These are phyloP conservation scores for Triticum turgidum DNA, from an alignment of 176 grass and related monocot species.

Conservation along the genomic window DNA sequence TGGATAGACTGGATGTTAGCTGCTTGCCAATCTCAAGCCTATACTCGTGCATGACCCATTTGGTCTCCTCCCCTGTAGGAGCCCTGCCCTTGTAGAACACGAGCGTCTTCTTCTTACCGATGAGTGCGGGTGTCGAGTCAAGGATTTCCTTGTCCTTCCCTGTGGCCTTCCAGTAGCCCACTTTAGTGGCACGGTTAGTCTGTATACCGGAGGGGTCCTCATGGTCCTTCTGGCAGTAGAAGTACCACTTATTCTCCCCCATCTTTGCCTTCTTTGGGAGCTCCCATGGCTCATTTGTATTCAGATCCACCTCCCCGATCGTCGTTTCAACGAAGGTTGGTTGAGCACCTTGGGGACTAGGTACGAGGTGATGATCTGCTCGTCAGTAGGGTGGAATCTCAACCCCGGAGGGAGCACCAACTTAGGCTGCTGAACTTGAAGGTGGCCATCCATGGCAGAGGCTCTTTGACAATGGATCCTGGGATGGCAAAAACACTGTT, in stretches of 20 bases:
- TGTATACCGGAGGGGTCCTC: constrained; percentile 52
- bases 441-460: constrained; percentile 30
- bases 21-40: constrained; percentile 27
- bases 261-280: constrained; percentile 49
- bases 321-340: constrained; percentile 22
- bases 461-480: background rate
- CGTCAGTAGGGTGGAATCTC: constrained; percentile 51
- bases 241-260: constrained; percentile 60
- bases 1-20: background rate
- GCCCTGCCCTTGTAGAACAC: constrained; percentile 62
- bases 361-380: constrained; percentile 65
- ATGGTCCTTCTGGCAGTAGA: constrained; percentile 47
- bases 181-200: constrained; percentile 39
- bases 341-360: constrained; percentile 46
- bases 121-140: background rate
- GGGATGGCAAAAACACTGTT: background rate
- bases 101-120: constrained; percentile 7
- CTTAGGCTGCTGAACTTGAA: background rate
- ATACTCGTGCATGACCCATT: constrained; percentile 70
- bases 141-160: constrained; percentile 60
- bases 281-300: constrained; percentile 76
- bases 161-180: constrained; percentile 38
- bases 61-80: constrained; percentile 42
- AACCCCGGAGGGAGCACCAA: constrained; percentile 52
- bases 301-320: constrained; percentile 52